These are phyloP conservation scores for Hypericum perforatum DNA, from an alignment of 345 rosid genomes.

Conservation along the genomic window DNA sequence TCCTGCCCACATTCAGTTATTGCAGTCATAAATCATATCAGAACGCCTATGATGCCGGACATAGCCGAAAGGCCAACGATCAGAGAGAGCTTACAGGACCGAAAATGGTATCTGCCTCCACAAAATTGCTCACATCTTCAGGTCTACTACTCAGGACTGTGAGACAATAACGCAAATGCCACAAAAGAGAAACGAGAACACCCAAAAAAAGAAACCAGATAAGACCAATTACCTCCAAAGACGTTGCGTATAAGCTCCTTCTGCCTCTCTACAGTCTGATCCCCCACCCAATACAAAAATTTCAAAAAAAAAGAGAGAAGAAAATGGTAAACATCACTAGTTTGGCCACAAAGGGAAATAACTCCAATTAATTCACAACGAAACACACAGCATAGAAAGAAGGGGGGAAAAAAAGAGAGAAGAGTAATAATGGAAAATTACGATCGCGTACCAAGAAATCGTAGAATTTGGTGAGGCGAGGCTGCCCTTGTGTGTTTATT, in stretches of 20 bases:
- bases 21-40: no score
- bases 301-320: background rate
- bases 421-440: background rate
- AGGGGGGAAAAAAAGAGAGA: background rate
- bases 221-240: slow-evolving; percentile 48
- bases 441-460: slow-evolving; percentile 44
- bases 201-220: background rate
- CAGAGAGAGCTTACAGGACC: slow-evolving; percentile 52
- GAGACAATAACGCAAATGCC: slow-evolving; percentile 4
- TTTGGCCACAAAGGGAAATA: background rate
- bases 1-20: slow-evolving; percentile 32
- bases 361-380: background rate
- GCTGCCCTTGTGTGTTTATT: slow-evolving; percentile 85
- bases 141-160: slow-evolving; percentile 78
- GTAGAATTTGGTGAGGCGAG: slow-evolving; percentile 82
- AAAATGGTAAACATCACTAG: no score
- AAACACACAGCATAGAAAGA: background rate
- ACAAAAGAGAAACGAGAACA: background rate
- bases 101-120: slow-evolving; percentile 67
- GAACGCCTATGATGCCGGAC: no score
- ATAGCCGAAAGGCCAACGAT: background rate
- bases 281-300: background rate
- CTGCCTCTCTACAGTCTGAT: slow-evolving; percentile 74
- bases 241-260: slow-evolving; percentile 76
- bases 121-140: slow-evolving; percentile 78